Conservation (phyloP, 2,329 filamentous ascomycete genomes). For the Xylariaceae sp. region DNA sequence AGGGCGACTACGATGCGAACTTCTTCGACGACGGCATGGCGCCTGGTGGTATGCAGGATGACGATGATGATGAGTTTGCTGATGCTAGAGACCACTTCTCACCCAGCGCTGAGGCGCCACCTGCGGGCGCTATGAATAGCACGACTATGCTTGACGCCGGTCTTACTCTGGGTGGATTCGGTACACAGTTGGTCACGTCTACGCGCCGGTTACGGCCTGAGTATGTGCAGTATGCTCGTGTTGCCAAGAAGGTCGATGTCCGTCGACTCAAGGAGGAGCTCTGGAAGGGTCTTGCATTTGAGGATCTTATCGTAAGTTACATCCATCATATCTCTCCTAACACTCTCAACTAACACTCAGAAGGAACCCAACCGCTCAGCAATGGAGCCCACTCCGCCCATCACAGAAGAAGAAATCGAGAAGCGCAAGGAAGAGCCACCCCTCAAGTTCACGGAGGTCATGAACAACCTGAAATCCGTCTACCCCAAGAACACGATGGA, state of each 20-base stretch:
- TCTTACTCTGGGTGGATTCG: conserved; percentile 49
- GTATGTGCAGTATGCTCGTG: conserved; percentile 64
- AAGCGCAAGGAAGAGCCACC: conserved; percentile 40
- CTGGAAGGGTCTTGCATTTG: conserved; percentile 61
- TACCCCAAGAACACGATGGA: conserved; percentile 83
- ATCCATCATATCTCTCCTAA: conserved; percentile 1
- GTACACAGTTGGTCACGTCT: conserved; percentile 62
- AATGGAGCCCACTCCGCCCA: conserved; percentile 28
- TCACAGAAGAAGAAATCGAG: conserved; percentile 26
- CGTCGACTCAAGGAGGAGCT: conserved; percentile 64
- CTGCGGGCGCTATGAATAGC: conserved; percentile 44
- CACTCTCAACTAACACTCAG: conserved; percentile 14
- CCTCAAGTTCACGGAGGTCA: conserved; percentile 84
- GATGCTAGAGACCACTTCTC: conserved; percentile 77
- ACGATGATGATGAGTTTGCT: conserved; percentile 72
- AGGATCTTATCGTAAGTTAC: conserved; percentile 46
- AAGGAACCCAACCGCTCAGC: conserved; percentile 28
- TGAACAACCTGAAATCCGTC: conserved; percentile 80
- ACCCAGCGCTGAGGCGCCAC: conserved; percentile 51
- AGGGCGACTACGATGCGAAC: conserved; percentile 89
- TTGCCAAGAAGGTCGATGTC: conserved; percentile 68
- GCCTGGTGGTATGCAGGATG: conserved; percentile 53
- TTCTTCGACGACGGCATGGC: conserved; percentile 89
- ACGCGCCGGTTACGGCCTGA: conserved; percentile 59
- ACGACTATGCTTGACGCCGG: conserved; percentile 48